Conservation (phyloP, 768 basidiomycete genomes). For the Leccinum fibrillosum region DNA sequence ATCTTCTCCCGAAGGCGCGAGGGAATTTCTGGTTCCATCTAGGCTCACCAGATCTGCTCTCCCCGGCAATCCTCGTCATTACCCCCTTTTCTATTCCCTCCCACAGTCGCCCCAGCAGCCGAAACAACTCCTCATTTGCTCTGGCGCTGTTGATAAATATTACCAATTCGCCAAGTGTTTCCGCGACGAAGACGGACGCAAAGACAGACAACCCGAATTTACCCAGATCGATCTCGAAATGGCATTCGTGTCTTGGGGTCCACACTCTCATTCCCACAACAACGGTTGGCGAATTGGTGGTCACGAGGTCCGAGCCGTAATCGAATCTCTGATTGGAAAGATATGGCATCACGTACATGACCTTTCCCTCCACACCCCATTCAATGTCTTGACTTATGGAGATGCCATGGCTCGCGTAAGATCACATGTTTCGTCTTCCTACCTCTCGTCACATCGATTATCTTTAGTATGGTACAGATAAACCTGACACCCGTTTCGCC, state of each 20-base stretch:
- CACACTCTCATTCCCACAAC: constrained; percentile 10
- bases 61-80: constrained; percentile 17
- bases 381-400: constrained; percentile 82
- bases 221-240: constrained; percentile 97
- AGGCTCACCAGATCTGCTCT: constrained; percentile 43
- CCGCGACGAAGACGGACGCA: constrained; percentile 92
- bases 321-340: constrained; percentile 68
- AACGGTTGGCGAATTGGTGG: constrained; percentile 84
- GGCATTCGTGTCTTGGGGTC: constrained; percentile 88
- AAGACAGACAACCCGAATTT: constrained; percentile 95
- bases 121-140: constrained; percentile 89
- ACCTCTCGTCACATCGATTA: constrained; percentile 17
- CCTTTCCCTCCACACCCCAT: constrained; percentile 55
- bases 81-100: constrained; percentile 75
- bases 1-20: constrained; percentile 91
- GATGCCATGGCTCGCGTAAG: constrained; percentile 88
- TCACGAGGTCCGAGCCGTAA: constrained; percentile 69
- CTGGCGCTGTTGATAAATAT: constrained; percentile 86
- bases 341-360: constrained; percentile 76
- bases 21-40: constrained; percentile 89
- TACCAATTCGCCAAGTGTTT: constrained; percentile 94
- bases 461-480: constrained; percentile 87
- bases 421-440: constrained; percentile 10
- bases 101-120: constrained; percentile 96
- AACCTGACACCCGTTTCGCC: constrained; percentile 88